These are phyloP conservation scores for Coemansia sp. DNA, from an alignment of 192 early-diverging fungal genomes.

Conservation along the genomic window DNA sequence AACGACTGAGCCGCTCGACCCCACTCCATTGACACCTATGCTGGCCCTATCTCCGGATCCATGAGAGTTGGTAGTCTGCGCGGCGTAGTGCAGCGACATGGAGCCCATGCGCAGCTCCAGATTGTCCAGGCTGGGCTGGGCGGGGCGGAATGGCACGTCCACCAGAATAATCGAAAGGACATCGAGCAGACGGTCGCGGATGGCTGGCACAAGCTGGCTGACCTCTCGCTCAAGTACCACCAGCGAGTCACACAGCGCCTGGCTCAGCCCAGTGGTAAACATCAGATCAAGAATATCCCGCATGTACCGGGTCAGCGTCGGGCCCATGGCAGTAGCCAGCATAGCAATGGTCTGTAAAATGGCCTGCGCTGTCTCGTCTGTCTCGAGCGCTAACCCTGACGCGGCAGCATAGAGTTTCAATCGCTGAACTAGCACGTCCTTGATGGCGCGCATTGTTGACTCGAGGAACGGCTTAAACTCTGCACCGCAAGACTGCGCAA, in stretches of 20 bases:
- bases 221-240: constrained; percentile 77
- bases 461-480: constrained; percentile 82
- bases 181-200: constrained; percentile 89
- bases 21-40: constrained; percentile 2
- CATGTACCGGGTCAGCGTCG: constrained; percentile 80
- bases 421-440: constrained; percentile 62
- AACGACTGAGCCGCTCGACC: constrained; percentile 10
- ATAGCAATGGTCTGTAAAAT: constrained; percentile 86
- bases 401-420: constrained; percentile 47
- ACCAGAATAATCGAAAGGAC: constrained; percentile 80
- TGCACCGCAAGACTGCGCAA: constrained; percentile 78
- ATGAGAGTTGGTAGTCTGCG: neutral
- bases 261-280: constrained; percentile 87
- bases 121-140: constrained; percentile 63
- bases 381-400: neutral
- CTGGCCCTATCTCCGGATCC: constrained; percentile 10
- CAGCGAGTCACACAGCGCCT: constrained; percentile 78
- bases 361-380: constrained; percentile 62
- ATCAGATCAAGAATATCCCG: constrained; percentile 88
- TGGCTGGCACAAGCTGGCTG: constrained; percentile 72
- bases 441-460: constrained; percentile 69
- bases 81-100: constrained; percentile 30
- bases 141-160: constrained; percentile 78
- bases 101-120: constrained; percentile 17
- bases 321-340: constrained; percentile 85